Evolutionary conservation across 352 stramenopile genomes (phyloP), one percentile per base, ranked within the genome.

Genomic region (Thraustotheca clavata): DNA sequence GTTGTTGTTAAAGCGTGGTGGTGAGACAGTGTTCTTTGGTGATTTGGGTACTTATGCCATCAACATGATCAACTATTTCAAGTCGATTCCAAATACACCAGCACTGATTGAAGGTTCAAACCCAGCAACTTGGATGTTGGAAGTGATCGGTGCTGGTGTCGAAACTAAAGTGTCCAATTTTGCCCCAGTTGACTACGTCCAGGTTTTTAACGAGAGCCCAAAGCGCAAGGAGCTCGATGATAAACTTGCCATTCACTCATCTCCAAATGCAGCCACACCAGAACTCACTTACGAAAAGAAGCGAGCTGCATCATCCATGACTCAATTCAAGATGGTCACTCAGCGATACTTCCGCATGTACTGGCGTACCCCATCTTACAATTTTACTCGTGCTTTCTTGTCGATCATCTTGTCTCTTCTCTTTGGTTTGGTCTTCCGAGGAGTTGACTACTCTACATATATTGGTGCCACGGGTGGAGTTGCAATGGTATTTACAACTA

Each of bases 321-420:
- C 69, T 22, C 63, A 86, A 63, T 54, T 86, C 32, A 24, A 62
- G 63, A 71, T 80, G 67, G 47, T 94, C 18, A 73, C 86, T 41
- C 67, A 73, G 27, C 72, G 81, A 5, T 85, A 85, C 32, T 76
- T 83, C 49, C 83, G 69, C 62, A 83, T 88, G 60, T 96, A 96
- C 69, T 96, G 79, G 80, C 76, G 89, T 27, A 91, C 76, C 9
- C 87, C 88, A 38, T 73, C 75, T 38, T 97, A 97, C 68, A 96
- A 96, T 61, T 55, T 89, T 18, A 79, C 79, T 7, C 76, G 89
- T 2, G 65, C 92, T 7, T 71, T 91, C 47, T 74, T 96, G 31
- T 87, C 72, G 48, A 54, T 77, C 24, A 39, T 88, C 22, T 76
- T 96, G 43, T 85, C 77, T 4, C 69, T 86, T 2, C 71, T 97